Percentiles rank a stretch among this genome's conserved stretches.
Evolutionary conservation across 2,329 filamentous ascomycete genomes (phyloP).

Genomic region (Exophiala viscosa): DNA sequence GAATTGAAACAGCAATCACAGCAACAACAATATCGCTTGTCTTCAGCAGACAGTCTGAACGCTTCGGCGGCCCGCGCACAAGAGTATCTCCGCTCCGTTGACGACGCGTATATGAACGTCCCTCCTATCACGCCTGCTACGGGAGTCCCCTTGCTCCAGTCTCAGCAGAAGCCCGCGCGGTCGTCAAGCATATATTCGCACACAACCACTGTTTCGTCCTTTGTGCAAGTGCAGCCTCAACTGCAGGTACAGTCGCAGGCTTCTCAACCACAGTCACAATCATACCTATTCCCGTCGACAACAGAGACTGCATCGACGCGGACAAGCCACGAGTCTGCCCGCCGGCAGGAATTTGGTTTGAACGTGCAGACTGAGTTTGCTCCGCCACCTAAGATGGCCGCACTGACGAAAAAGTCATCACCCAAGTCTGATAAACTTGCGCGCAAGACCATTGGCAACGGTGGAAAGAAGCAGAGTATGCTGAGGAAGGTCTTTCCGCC

Average conservation of each 20-base stretch:
- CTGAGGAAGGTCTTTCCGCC: slow-evolving; percentile 19
- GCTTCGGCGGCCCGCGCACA: slow-evolving; percentile 2
- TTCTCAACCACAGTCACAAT: not conserved
- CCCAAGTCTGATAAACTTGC: not conserved
- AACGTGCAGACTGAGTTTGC: slow-evolving; percentile 22
- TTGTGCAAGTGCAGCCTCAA: not conserved
- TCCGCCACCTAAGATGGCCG: slow-evolving; percentile 6
- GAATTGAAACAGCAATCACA: slow-evolving; percentile 3
- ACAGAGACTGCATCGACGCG: not conserved
- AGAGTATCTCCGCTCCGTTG: slow-evolving; percentile 8
- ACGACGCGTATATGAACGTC: slow-evolving; percentile 8
- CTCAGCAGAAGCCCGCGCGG: not conserved
- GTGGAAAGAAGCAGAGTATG: slow-evolving; percentile 14
- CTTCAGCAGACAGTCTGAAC: not conserved
- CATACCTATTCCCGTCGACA: not conserved
- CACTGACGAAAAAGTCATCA: not conserved
- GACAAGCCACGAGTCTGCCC: slow-evolving; percentile 1
- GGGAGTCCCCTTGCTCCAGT: slow-evolving; percentile 10
- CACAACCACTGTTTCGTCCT: not conserved
- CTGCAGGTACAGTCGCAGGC: not conserved
- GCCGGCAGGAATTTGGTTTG: slow-evolving; percentile 2
- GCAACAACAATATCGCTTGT: not conserved
- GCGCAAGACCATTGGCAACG: slow-evolving; percentile 8
- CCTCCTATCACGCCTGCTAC: slow-evolving; percentile 15
- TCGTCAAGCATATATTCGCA: not conserved